phyloP scores from a whole-genome alignment of 768 basidiomycete species.

The Boletus vinaceobasis region DNA sequence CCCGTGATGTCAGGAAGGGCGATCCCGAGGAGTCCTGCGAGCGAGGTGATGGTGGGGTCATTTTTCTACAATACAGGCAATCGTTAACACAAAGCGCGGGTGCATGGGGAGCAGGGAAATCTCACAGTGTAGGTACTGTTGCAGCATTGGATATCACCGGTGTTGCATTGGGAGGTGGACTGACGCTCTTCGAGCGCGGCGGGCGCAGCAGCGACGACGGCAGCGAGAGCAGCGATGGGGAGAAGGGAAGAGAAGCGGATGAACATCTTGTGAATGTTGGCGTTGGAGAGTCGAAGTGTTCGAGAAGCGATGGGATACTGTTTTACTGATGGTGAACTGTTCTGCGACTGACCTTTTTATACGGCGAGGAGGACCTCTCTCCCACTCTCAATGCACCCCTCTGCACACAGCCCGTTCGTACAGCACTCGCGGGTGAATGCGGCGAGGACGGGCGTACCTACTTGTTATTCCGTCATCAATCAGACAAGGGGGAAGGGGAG shows the following conservation, averaged over 20 bases:
- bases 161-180: constrained; percentile 3
- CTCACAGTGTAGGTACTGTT: neutral
- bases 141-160: constrained; percentile 10
- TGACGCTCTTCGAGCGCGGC: neutral
- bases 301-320: no score
- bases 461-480: neutral
- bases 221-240: constrained; percentile 9
- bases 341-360: neutral
- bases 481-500: neutral
- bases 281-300: neutral
- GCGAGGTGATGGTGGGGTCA: neutral
- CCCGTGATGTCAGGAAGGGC: neutral
- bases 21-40: neutral
- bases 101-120: neutral
- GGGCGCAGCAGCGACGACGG: constrained; percentile 4
- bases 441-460: neutral
- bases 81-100: neutral
- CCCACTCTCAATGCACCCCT: neutral
- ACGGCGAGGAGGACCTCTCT: neutral
- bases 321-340: neutral
- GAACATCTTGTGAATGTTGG: neutral
- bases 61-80: neutral
- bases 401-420: neutral
- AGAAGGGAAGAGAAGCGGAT: neutral
- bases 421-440: neutral